Conservation (phyloP, 768 basidiomycete species). For the Phaffia tasmanica region DNA sequence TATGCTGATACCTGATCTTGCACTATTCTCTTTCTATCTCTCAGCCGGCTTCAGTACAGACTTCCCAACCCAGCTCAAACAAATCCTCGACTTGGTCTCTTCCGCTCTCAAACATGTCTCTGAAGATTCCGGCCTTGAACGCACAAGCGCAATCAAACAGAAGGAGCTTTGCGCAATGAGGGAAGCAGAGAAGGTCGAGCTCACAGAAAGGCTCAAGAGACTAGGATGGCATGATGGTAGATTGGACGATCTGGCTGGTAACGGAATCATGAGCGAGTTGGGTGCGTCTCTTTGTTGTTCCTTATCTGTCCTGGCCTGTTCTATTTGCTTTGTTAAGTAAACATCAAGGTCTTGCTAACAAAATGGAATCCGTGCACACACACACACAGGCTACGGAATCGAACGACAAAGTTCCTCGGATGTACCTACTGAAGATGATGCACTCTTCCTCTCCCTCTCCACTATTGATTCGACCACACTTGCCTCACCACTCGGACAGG, state of each 20-base stretch:
- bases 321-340: neutral
- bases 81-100: slow-evolving; percentile 64
- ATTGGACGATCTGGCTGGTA: slow-evolving; percentile 72
- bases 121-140: slow-evolving; percentile 40
- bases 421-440: slow-evolving; percentile 30
- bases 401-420: slow-evolving; percentile 28
- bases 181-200: slow-evolving; percentile 29
- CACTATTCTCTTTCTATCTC: neutral
- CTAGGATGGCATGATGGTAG: slow-evolving; percentile 80
- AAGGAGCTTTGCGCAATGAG: slow-evolving; percentile 7
- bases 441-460: slow-evolving; percentile 29
- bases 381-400: slow-evolving; percentile 16
- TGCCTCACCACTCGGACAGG: neutral
- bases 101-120: slow-evolving; percentile 56
- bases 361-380: neutral
- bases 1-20: neutral
- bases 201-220: slow-evolving; percentile 44
- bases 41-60: slow-evolving; percentile 65
- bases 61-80: slow-evolving; percentile 12
- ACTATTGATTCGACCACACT: too few species aligned
- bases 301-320: too few species aligned
- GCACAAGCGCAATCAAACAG: slow-evolving; percentile 13
- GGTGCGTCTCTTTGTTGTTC: slow-evolving; percentile 38
- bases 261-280: slow-evolving; percentile 73
- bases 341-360: neutral